These are phyloP conservation scores for Tanozyma kutaoensis DNA, from an alignment of 805 yeast genomes.

Conservation along the genomic window DNA sequence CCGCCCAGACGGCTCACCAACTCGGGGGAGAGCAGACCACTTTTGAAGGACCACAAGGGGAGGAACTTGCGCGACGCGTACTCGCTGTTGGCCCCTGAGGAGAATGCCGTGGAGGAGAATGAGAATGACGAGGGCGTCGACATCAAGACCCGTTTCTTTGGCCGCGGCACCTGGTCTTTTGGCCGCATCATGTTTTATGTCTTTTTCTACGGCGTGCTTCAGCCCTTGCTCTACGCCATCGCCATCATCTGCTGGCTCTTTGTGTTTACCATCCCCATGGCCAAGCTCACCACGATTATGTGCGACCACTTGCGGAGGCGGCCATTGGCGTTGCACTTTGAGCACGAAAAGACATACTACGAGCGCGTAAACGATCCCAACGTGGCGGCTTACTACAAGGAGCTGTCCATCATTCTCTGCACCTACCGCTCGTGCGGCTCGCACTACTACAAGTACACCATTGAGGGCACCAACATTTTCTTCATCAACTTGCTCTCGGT, in stretches of 20 bases:
- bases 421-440: conserved; percentile 87
- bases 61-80: conserved; percentile 25
- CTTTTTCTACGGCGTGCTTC: conserved; percentile 53
- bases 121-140: conserved; percentile 8
- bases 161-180: conserved; percentile 83
- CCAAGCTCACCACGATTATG: conserved; percentile 57
- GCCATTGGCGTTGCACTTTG: conserved; percentile 78
- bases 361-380: conserved; percentile 11
- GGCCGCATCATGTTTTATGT: conserved; percentile 71
- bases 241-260: conserved; percentile 62
- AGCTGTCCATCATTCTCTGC: conserved; percentile 60
- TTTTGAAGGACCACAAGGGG: conserved; percentile 29
- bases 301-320: conserved; percentile 75
- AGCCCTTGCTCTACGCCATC: conserved; percentile 49
- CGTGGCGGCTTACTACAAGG: conserved; percentile 22
- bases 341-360: conserved; percentile 40
- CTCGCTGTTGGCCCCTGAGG: conserved; percentile 10
- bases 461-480: conserved; percentile 91
- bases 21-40: conserved; percentile 19
- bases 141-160: conserved; percentile 54
- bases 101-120: conserved; percentile 1
- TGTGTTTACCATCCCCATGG: conserved; percentile 90
- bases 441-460: conserved; percentile 91
- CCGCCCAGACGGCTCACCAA: conserved; percentile 33
- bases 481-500: conserved; percentile 72